Percentiles rank a stretch among this genome's conserved stretches.
These are phyloP conservation scores for Berkeleyomyces basicola DNA, from an alignment of 2,329 filamentous ascomycete genomes.

Conservation along the genomic window DNA sequence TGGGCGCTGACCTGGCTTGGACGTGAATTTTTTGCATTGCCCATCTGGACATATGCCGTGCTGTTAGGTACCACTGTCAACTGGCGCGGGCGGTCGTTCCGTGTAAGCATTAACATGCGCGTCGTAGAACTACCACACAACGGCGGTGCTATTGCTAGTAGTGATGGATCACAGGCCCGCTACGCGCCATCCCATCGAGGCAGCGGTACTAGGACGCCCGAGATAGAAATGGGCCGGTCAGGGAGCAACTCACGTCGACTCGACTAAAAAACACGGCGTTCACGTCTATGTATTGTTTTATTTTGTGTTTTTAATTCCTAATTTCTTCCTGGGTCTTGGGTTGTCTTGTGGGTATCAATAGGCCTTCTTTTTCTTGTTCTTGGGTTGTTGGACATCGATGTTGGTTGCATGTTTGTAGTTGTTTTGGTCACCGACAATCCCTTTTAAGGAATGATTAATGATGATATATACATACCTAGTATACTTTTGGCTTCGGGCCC, in stretches of 20 bases:
- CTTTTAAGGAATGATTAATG: neutral
- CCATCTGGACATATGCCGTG: constrained; percentile 82
- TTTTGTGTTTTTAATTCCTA: neutral
- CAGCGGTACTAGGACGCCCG: constrained; percentile 12
- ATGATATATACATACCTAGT: neutral
- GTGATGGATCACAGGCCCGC: neutral
- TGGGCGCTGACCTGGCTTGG: constrained; percentile 78
- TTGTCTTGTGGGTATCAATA: neutral
- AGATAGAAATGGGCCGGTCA: constrained; percentile 12
- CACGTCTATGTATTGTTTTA: neutral
- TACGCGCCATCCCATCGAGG: neutral
- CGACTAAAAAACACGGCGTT: constrained; percentile 4
- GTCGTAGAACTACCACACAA: constrained; percentile 34
- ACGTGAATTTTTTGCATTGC: constrained; percentile 64
- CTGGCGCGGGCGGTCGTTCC: constrained; percentile 74
- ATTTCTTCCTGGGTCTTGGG: neutral
- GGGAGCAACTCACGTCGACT: constrained; percentile 8
- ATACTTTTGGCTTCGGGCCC: no score
- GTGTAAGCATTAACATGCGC: constrained; percentile 68
- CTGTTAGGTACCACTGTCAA: constrained; percentile 72
- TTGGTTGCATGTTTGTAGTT: no score
- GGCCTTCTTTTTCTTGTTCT: neutral
- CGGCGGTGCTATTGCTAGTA: neutral
- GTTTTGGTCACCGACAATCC: neutral
- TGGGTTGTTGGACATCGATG: no score